Evolutionary conservation across 257 asterid species (phyloP), one percentile per base, ranked within the genome.

Genomic region (Eustoma russellianum): DNA sequence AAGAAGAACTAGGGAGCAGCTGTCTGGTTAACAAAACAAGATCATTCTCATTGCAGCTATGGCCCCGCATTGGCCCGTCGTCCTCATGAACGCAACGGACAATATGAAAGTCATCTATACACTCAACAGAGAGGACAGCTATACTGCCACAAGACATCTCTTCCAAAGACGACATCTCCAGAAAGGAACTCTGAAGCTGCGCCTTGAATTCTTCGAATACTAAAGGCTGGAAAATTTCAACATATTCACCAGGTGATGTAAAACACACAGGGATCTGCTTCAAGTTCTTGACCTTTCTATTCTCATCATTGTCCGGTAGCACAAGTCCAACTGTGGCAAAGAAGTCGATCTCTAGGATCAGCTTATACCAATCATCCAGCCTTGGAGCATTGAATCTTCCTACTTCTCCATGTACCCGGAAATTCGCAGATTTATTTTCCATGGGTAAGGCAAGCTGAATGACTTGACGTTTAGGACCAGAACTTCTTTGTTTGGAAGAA

Each of bases 201-300:
- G 98, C 98, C 68, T 91, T 91, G 46, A 91, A 88, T 77, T 91
- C 98, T 78, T 91, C 97, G 60, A 91, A 66, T 52, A 88, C 79
- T 70, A 91, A 69, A 41, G 97, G 94, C 33, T 81, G 95, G 77
- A 91, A 87, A 68, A 91, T 79, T 60, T 87, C 88, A 73, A 82
- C 74, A 76, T 91, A 91, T 61, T 71, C 95, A 55, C 79, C 92
- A 48, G 93, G 77, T 58, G 98, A 80, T 68, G 70, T 73, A 71
- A 91, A 91, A 76, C 77, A 77, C 56, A 85, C 82, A 60, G 98
- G 98, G 67, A 87, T 77, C 75, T 82, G 81, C 81, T 87, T 91
- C 52, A 91, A 77, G 67, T 77, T 85, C 68, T 76, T 70, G 53
- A 56, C 58, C 53, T 56, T 79, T 65, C 67, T 74, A 58, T 49